These are phyloP conservation scores for Millerago galiae DNA, from an alignment of 805 yeast genomes.

Conservation along the genomic window DNA sequence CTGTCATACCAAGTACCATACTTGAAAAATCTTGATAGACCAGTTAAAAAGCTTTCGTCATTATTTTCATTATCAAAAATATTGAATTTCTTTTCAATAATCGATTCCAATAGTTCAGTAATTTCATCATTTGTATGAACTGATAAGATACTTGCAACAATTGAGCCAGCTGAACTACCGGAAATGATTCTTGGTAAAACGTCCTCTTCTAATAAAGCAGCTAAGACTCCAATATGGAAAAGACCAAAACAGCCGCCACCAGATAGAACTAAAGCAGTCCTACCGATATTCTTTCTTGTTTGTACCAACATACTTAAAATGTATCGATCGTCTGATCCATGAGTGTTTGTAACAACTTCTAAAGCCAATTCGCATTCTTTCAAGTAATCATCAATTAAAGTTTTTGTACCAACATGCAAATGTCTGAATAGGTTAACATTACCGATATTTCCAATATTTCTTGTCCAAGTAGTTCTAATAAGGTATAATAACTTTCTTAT, in stretches of 20 bases:
- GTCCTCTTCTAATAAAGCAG: conserved; percentile 67
- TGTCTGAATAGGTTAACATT: conserved; percentile 71
- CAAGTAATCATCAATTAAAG: conserved; percentile 74
- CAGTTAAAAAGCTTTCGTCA: conserved; percentile 39
- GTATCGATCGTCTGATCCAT: conserved; percentile 55
- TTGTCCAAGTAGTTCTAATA: conserved; percentile 76
- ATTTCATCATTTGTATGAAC: conserved; percentile 73
- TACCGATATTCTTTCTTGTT: conserved; percentile 85
- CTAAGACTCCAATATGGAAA: conserved; percentile 86
- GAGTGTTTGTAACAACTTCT: conserved; percentile 14
- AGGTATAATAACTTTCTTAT: conserved; percentile 58
- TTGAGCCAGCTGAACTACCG: conserved; percentile 96
- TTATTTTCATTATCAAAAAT: conserved; percentile 39
- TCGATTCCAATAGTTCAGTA: conserved; percentile 41
- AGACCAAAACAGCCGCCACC: conserved; percentile 96
- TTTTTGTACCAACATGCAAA: conserved; percentile 80
- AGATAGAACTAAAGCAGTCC: conserved; percentile 89
- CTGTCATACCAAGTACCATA: conserved; percentile 89
- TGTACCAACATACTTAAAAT: conserved; percentile 75
- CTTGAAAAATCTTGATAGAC: conserved; percentile 58
- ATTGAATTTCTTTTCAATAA: conserved; percentile 38
- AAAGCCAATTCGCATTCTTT: conserved; percentile 62
- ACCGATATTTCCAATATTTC: conserved; percentile 86
- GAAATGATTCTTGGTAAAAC: conserved; percentile 82
- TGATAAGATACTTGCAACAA: conserved; percentile 84